Base-by-base conservation (phyloP, 345 rosid genomes). In the Eucalyptus curtisii region DNA sequence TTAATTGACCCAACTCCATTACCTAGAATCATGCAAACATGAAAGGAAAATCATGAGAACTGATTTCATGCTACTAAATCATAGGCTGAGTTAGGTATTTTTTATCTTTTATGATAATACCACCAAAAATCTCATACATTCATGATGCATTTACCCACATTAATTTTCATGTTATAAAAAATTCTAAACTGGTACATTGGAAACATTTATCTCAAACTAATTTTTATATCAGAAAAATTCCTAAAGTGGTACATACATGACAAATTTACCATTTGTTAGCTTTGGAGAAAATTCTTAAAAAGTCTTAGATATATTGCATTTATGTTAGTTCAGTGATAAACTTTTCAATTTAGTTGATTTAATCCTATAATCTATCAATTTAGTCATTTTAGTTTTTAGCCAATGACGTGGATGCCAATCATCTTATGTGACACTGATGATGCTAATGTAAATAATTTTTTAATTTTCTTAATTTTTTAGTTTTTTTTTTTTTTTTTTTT, bases 321-420 rank as follows among this genome's bases (percentile, higher is more conserved):
- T 52, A 1, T 2, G 0, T 8, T 0, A 22, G 1, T 22, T 22
- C 0, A 55, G 1, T 55, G 3, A 55, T 55, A 55, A 55, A 55
- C 1, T 1, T 55, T 22, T 52, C 1, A 0, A 22, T 19, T 50
- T 52, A 22, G 22, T 0, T 1, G 1, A 50, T 50, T 50, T 50
- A 17, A 50, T 7, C 22, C 1, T 50, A 52, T 0, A 55, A 55
- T 55, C 5, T 24, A 22, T 24, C 5, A 24, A 55, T 24, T 55
- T 0, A 55, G 13, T 24, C 61, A 0, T 24, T 55, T 24, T 55
- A 4, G 61, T 30, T 24, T 55, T 24, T 55, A 4, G 61, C 61
- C 30, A 8, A 0, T 22, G 0, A 24, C 0, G 1, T 10, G 0
- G 3, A 55, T 55, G 5, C 0, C 0, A 10, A 9, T 55, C 6